Evolutionary conservation across 257 asterid genomes (phyloP).

Genomic region (Euphrasia confusa): DNA sequence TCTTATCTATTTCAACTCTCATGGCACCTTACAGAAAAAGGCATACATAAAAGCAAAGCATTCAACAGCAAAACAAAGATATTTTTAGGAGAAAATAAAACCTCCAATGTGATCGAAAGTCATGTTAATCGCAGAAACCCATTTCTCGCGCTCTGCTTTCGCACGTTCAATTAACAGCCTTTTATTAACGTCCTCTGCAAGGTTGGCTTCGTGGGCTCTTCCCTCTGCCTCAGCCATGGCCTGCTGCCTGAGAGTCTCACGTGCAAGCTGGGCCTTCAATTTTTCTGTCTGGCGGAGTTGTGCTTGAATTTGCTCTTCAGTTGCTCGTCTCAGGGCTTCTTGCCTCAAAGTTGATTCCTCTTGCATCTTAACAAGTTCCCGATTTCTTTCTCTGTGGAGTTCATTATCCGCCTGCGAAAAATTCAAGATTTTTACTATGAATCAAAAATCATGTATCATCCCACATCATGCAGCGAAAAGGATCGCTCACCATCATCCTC

Average conservation of each 20-base stretch:
- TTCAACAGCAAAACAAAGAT: not conserved
- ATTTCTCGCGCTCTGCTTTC: conserved; percentile 94
- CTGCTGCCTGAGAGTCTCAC: conserved; percentile 74
- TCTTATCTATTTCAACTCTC: not conserved
- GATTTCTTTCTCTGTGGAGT: conserved; percentile 84
- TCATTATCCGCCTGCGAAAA: conserved; percentile 84
- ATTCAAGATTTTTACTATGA: conserved; percentile 14
- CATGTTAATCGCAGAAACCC: conserved; percentile 91
- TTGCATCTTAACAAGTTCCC: conserved; percentile 93
- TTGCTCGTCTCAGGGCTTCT: conserved; percentile 90
- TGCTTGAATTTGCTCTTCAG: conserved; percentile 97
- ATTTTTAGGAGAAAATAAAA: conserved; percentile 22
- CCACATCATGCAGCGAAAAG: conserved; percentile 18
- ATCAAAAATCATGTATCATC: conserved; percentile 5
- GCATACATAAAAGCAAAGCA: not conserved
- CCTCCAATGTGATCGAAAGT: conserved; percentile 98
- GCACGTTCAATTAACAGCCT: conserved; percentile 76
- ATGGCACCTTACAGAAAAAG: not conserved
- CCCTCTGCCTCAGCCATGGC: conserved; percentile 96
- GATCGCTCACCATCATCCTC: conserved; percentile 79
- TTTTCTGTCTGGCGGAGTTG: conserved; percentile 92
- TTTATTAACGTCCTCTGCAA: conserved; percentile 88
- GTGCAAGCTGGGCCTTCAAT: conserved; percentile 82
- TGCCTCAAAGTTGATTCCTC: conserved; percentile 95
- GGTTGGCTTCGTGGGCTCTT: conserved; percentile 93